Evolutionary conservation across 495 filamentous ascomycete species (phyloP).

Genomic region (Choiromyces venosus): DNA sequence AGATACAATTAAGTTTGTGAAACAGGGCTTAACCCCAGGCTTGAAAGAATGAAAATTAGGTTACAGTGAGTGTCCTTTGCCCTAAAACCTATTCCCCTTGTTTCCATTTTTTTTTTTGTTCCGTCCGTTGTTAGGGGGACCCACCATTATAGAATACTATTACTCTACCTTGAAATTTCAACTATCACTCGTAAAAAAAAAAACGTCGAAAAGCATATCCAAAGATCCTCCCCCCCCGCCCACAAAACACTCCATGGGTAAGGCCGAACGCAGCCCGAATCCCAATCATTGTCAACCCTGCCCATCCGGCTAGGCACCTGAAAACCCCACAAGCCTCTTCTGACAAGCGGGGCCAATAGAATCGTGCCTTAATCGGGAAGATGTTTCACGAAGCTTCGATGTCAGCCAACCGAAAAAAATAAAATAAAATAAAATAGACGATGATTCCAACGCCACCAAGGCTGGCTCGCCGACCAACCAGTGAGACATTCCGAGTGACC

Average conservation of each 20-base stretch:
- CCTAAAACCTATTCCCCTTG: no score
- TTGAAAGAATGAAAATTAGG: no score
- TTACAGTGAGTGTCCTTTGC: no score
- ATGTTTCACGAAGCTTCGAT: neutral
- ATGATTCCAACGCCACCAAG: neutral
- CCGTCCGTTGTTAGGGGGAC: no score
- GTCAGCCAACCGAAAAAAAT: neutral
- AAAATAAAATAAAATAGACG: no score
- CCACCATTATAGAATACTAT: no score
- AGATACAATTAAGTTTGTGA: no score
- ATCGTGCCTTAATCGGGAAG: neutral
- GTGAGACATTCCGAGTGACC: neutral
- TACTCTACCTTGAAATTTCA: neutral
- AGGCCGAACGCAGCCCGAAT: neutral
- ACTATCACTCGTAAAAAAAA: neutral
- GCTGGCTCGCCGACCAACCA: neutral
- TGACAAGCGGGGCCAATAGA: neutral
- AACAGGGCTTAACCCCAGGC: no score
- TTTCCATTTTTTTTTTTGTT: no score
- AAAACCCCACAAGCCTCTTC: neutral
- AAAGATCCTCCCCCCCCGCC: no score
- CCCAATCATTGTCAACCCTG: neutral
- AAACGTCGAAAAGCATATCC: neutral
- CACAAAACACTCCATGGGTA: no score
- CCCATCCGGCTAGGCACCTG: neutral